Conservation (phyloP, 257 asterid species). For the Haberlea rhodopensis region DNA sequence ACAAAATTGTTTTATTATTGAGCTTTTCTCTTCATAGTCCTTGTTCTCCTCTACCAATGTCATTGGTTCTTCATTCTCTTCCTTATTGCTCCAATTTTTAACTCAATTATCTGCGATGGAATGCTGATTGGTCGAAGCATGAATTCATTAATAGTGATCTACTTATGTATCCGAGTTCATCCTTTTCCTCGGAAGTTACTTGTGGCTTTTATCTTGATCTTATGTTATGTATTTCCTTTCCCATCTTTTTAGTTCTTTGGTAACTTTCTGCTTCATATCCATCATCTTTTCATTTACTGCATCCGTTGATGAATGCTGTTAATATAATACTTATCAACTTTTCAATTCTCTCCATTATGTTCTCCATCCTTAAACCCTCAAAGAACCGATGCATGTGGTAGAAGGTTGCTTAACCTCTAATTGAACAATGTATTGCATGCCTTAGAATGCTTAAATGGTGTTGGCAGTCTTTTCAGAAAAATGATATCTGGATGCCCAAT, state of each 20-base stretch:
- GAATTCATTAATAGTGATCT: neutral
- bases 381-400: constrained; percentile 1
- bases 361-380: constrained; percentile 17
- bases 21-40: constrained; percentile 2
- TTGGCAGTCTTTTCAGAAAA: constrained; percentile 50
- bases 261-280: neutral
- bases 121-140: neutral
- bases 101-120: neutral
- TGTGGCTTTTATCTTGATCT: constrained; percentile 5
- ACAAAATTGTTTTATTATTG: neutral
- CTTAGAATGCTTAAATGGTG: constrained; percentile 20
- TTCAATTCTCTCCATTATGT: constrained; percentile 4
- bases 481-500: constrained; percentile 40
- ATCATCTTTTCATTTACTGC: constrained; percentile 9
- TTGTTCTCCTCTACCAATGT: constrained; percentile 11
- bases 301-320: neutral
- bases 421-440: neutral
- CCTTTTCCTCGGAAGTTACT: constrained; percentile 3
- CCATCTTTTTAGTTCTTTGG: neutral
- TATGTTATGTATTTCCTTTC: neutral
- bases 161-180: constrained; percentile 8
- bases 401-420: neutral
- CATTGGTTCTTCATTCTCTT: constrained; percentile 18
- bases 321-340: neutral
- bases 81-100: neutral